phyloP scores from a whole-genome alignment of 208 protist species.

The Naegleria fowleri region DNA sequence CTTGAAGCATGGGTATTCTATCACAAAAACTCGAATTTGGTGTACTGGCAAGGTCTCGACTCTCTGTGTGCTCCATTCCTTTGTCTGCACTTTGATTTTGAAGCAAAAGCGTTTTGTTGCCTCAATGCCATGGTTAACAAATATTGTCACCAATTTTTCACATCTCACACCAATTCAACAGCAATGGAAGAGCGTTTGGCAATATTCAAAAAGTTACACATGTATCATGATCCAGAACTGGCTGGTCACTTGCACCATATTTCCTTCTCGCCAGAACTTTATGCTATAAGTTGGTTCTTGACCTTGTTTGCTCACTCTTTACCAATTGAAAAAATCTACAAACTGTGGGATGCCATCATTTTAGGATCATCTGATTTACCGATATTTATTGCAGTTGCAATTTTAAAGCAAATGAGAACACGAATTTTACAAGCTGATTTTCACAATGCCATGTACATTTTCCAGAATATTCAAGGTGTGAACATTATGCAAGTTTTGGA shows the following conservation, averaged over 20 bases:
- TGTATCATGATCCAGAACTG: conserved; percentile 79
- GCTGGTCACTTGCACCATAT: conserved; percentile 69
- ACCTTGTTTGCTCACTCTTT: conserved; percentile 71
- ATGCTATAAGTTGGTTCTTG: conserved; percentile 89
- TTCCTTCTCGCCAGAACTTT: conserved; percentile 73
- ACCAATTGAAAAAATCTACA: conserved; percentile 72
- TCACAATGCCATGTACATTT: conserved; percentile 49
- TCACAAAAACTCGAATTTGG: conserved; percentile 40
- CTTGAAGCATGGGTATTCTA: conserved; percentile 69
- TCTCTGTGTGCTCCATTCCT: conserved; percentile 74
- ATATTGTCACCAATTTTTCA: conserved; percentile 68
- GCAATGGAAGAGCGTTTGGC: conserved; percentile 64
- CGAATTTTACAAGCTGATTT: conserved; percentile 45
- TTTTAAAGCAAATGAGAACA: conserved; percentile 49
- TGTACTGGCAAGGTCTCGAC: conserved; percentile 89
- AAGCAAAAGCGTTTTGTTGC: conserved; percentile 67
- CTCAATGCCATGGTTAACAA: conserved; percentile 65
- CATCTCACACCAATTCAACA: conserved; percentile 41
- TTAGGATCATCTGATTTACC: conserved; percentile 46
- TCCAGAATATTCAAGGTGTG: conserved; percentile 36
- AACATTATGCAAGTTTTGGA: not conserved
- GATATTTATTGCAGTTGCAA: conserved; percentile 53
- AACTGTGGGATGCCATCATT: conserved; percentile 83
- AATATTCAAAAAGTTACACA: conserved; percentile 54
- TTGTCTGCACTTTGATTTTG: conserved; percentile 52